Evolutionary conservation across 331 rosid genomes (phyloP).

Genomic region (Dryas integrifolia): DNA sequence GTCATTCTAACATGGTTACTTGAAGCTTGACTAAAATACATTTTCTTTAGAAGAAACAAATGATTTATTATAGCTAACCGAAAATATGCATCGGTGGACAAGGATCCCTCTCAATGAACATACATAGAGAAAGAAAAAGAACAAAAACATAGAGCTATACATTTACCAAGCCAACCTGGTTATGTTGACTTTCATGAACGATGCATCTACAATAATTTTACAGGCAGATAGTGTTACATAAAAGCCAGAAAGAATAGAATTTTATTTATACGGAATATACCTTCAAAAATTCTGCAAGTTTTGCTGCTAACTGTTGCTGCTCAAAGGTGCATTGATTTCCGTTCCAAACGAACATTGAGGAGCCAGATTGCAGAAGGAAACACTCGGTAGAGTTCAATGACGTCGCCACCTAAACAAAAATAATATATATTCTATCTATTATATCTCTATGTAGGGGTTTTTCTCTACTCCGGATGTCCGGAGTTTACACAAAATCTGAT

Average conservation of each 20-base stretch:
- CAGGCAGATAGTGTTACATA: constrained; percentile 8
- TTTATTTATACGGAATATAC: constrained; percentile 30
- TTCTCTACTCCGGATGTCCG: too few relatives aligned
- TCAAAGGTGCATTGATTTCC: constrained; percentile 85
- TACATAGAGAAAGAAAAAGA: too few relatives aligned
- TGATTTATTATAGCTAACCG: too few relatives aligned
- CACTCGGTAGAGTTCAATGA: constrained; percentile 80
- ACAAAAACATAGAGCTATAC: too few relatives aligned
- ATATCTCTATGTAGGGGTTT: too few relatives aligned
- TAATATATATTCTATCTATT: constrained; percentile 12
- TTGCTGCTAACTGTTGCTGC: constrained; percentile 87
- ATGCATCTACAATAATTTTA: constrained; percentile 14
- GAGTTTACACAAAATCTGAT: too few relatives aligned
- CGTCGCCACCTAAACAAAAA: constrained; percentile 65
- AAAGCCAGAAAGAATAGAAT: constrained; percentile 2
- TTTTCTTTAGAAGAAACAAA: too few relatives aligned
- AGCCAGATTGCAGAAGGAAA: constrained; percentile 81
- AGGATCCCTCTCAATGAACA: too few relatives aligned
- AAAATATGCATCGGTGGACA: too few relatives aligned
- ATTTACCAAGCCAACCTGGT: constrained; percentile 9
- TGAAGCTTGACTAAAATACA: constrained; percentile 1
- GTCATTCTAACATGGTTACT: not conserved
- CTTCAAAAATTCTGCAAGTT: constrained; percentile 82
- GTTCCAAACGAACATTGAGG: constrained; percentile 83
- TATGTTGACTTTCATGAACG: constrained; percentile 16